phyloP scores from a whole-genome alignment of 2,329 filamentous ascomycete genomes.

The Fusarium tjaetaba region DNA sequence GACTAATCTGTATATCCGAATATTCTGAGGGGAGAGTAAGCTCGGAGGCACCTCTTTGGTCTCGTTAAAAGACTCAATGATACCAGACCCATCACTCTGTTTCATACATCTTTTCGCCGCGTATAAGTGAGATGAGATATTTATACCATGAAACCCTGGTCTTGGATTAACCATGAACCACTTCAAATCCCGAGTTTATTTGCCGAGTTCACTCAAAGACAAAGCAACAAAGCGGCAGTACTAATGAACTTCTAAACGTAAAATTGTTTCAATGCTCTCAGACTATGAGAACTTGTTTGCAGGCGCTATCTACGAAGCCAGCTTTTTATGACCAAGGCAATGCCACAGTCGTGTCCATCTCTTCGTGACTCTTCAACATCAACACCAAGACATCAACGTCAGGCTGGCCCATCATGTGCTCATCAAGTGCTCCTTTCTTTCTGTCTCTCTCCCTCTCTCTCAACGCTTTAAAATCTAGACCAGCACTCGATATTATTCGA shows the following conservation, averaged over 20 bases:
- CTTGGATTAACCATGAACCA: background rate
- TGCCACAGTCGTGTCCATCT: slow-evolving; percentile 18
- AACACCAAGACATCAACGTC: slow-evolving; percentile 31
- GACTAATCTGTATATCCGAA: slow-evolving; percentile 8
- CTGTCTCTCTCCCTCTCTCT: slow-evolving; percentile 32
- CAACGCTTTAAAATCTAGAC: slow-evolving; percentile 49
- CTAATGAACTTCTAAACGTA: slow-evolving; percentile 9
- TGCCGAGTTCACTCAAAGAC: background rate
- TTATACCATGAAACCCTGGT: background rate
- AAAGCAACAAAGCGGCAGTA: background rate
- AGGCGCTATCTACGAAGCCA: slow-evolving; percentile 26
- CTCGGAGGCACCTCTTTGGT: background rate
- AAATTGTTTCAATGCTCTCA: slow-evolving; percentile 19
- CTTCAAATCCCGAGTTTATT: background rate
- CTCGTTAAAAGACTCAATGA: background rate
- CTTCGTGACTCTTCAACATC: slow-evolving; percentile 25
- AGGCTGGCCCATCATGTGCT: slow-evolving; percentile 36
- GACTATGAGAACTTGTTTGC: slow-evolving; percentile 8
- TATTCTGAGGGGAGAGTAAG: background rate
- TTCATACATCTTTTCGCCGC: background rate
- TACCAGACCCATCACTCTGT: background rate
- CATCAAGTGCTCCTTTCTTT: slow-evolving; percentile 42
- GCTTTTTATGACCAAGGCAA: slow-evolving; percentile 14
- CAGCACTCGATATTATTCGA: slow-evolving; percentile 52
- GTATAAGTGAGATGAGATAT: background rate